A percentile compares a stretch with the other conserved stretches of the same genome.
These are phyloP conservation scores for Saraca asoca DNA, from an alignment of 331 rosid genomes.

Conservation along the genomic window DNA sequence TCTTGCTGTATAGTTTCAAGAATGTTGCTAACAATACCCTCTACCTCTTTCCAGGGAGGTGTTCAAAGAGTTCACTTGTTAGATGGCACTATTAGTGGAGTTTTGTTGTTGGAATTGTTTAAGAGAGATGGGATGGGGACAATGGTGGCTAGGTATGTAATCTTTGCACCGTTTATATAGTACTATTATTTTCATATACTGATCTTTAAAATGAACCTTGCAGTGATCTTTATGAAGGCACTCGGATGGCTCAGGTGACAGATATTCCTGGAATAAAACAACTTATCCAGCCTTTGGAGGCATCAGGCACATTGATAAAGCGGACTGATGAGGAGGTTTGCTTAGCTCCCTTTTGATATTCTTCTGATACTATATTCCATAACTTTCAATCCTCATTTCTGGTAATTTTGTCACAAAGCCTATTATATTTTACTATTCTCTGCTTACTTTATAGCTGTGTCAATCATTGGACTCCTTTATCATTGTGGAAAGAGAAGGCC, in stretches of 20 bases:
- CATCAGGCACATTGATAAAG: slow-evolving; percentile 70
- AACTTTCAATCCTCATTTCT: background rate
- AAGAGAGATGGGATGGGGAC: slow-evolving; percentile 99
- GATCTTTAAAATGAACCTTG: slow-evolving; percentile 33
- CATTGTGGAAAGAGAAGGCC: slow-evolving; percentile 96
- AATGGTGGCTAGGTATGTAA: slow-evolving; percentile 91
- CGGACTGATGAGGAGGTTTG: slow-evolving; percentile 85
- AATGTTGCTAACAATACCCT: slow-evolving; percentile 41
- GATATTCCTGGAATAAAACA: slow-evolving; percentile 76
- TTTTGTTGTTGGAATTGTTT: slow-evolving; percentile 84
- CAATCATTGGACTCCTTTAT: slow-evolving; percentile 57
- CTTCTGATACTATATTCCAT: slow-evolving; percentile 1
- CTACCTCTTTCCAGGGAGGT: slow-evolving; percentile 71
- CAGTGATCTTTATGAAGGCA: slow-evolving; percentile 96
- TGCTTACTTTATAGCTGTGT: slow-evolving; percentile 52
- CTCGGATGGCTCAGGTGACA: slow-evolving; percentile 70
- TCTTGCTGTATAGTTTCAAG: slow-evolving; percentile 35
- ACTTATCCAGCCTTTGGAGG: slow-evolving; percentile 76
- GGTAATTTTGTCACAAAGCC: slow-evolving; percentile 9
- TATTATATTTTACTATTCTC: slow-evolving; percentile 26
- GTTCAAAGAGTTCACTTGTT: slow-evolving; percentile 98
- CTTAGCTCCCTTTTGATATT: slow-evolving; percentile 6
- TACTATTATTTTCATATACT: slow-evolving; percentile 22
- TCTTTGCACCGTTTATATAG: slow-evolving; percentile 7
- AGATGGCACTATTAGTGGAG: slow-evolving; percentile 93